Conservation (phyloP, 164 flowering plant genomes). For the Tinospora cordifolia region DNA sequence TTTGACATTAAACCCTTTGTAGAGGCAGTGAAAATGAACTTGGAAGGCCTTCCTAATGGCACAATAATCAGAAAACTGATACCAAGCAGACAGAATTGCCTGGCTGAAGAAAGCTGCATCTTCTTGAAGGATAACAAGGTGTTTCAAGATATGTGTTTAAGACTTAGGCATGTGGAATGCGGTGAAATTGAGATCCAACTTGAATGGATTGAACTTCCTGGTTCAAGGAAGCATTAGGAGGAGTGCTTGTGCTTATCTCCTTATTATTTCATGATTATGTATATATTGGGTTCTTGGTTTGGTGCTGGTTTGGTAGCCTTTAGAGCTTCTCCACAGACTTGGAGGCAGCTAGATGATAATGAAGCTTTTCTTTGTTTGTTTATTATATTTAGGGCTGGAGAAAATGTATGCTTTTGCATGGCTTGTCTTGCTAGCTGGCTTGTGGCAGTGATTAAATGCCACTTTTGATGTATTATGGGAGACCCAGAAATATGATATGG, state of each 20-base stretch:
- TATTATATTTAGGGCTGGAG: neutral
- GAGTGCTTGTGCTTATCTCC: neutral
- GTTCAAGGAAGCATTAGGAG: conserved; percentile 16
- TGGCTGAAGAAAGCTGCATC: conserved; percentile 57
- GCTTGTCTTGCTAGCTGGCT: no score
- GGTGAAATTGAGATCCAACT: conserved; percentile 75
- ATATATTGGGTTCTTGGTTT: neutral
- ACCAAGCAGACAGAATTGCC: conserved; percentile 53
- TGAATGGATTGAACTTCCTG: conserved; percentile 53
- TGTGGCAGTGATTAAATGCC: no score
- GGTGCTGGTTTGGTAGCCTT: no score
- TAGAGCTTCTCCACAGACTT: no score
- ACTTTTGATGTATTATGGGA: no score
- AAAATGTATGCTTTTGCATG: no score
- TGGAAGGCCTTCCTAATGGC: conserved; percentile 39
- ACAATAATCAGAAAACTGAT: conserved; percentile 35
- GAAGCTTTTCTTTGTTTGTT: neutral
- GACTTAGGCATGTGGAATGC: conserved; percentile 63
- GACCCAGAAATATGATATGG: no score
- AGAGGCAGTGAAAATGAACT: conserved; percentile 41
- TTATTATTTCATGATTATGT: neutral
- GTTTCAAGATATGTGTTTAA: conserved; percentile 43
- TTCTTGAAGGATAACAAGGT: conserved; percentile 42
- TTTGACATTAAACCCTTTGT: conserved; percentile 42
- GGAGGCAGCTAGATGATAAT: no score